A percentile compares a stretch with the other conserved stretches of the same genome.
These are phyloP conservation scores for Davidsoniella australis DNA, from an alignment of 2,329 filamentous ascomycete species.

Conservation along the genomic window DNA sequence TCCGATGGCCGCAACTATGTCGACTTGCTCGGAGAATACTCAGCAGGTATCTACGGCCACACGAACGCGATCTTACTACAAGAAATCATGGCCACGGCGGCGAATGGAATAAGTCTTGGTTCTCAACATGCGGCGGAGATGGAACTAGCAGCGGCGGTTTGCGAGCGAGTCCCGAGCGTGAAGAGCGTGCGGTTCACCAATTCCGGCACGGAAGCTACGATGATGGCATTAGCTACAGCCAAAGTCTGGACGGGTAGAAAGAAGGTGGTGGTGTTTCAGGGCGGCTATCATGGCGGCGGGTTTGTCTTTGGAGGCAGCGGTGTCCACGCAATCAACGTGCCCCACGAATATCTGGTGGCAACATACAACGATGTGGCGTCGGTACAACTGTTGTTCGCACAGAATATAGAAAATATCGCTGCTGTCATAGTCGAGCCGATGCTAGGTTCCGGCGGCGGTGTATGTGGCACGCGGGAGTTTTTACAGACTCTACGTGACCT, in stretches of 20 bases:
- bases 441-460: slow-evolving; percentile 45
- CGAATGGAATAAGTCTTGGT: slow-evolving; percentile 37
- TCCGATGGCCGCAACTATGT: slow-evolving; percentile 29
- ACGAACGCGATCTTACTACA: slow-evolving; percentile 36
- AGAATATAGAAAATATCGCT: slow-evolving; percentile 27
- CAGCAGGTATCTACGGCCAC: slow-evolving; percentile 50
- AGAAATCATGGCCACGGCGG: slow-evolving; percentile 29
- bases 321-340: slow-evolving; percentile 26
- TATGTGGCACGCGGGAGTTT: slow-evolving; percentile 33
- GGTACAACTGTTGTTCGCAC: slow-evolving; percentile 24
- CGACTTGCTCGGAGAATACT: slow-evolving; percentile 46
- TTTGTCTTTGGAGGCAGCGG: slow-evolving; percentile 12
- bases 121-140: slow-evolving; percentile 34
- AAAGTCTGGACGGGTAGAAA: slow-evolving; percentile 27
- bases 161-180: slow-evolving; percentile 31
- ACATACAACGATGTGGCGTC: slow-evolving; percentile 42
- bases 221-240: slow-evolving; percentile 39
- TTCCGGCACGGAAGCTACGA: slow-evolving; percentile 48
- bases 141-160: slow-evolving; percentile 33
- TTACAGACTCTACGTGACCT: slow-evolving; percentile 30
- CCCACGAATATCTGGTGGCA: slow-evolving; percentile 39
- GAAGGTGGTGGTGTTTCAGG: slow-evolving; percentile 34
- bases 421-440: slow-evolving; percentile 51
- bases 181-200: slow-evolving; percentile 45
- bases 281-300: slow-evolving; percentile 23